Evolutionary conservation across 139 green algal genomes (phyloP), one percentile per base, ranked within the genome.

Genomic region (Chlamydomonas asymmetrica): DNA sequence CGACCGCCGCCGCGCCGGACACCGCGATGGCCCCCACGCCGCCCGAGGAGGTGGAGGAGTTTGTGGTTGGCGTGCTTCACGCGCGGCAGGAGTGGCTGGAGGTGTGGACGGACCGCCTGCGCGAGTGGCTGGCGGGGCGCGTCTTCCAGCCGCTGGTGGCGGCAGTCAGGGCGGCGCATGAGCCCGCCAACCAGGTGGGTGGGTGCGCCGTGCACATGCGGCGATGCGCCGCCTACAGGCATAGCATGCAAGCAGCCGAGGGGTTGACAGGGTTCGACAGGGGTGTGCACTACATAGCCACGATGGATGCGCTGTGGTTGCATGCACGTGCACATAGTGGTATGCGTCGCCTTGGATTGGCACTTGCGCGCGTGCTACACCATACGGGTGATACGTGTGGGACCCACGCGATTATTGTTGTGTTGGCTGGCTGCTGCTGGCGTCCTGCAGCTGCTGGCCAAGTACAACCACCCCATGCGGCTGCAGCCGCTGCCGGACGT

Each of bases 111-210:
- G 89, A 95, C 78, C 84, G 80, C 0, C 66, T 94, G 54, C 71
- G 91, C 1, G 87, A 91, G 69, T 95, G 91, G 91, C 60, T 95
- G 41, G 80, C 91, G 0, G 37, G 50, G 0, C 35, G 76, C 3
- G 77, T 95, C 66, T 80, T 95, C 43, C 48, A 87, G 61, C 88
- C 90, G 29, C 87, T 95, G 39, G 70, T 87, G 5, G 43, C 50
- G 9, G 80, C 74, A 1, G 74, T 89, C 6, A 48, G 66, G 18
- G 63, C 22, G 2, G 85, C 85, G 2, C 84, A 91, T 64, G 71
- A 70, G 27, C 63, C 74, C 2, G 75, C 86, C 27, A 85, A 85
- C 45, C 57, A 27, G 41, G 70, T 76, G 60, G 25, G 70, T 3
- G 60, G 60, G 7, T 34, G 34, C 18, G 60, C 54, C 27, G n/a